Percentiles rank a stretch among this genome's conserved stretches.
These are phyloP conservation scores for Solanum etuberosum DNA, from an alignment of 257 asterid species.

Conservation along the genomic window DNA sequence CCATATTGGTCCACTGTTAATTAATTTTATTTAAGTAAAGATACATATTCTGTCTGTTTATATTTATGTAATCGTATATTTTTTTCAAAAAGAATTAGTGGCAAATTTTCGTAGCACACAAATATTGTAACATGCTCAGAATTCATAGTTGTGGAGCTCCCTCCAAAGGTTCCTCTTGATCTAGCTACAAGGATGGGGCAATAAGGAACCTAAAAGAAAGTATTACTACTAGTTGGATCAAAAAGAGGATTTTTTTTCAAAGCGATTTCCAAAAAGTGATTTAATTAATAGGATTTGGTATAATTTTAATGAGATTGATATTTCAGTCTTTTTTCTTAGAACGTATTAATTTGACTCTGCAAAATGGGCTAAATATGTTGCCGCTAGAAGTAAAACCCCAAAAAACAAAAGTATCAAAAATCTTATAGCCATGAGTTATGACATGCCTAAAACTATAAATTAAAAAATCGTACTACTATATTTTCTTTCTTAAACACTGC, in stretches of 20 bases:
- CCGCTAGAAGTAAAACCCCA: too few species aligned
- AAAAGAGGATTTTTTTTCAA: too few species aligned
- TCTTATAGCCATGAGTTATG: not conserved
- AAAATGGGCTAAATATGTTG: too few species aligned
- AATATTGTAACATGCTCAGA: not conserved
- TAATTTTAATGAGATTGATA: too few species aligned
- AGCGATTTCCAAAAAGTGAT: too few species aligned
- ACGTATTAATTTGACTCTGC: too few species aligned
- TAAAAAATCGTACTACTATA: too few species aligned
- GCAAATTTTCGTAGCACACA: not conserved
- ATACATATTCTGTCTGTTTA: not conserved
- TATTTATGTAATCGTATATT: not conserved
- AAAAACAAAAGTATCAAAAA: too few species aligned
- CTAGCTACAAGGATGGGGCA: not conserved
- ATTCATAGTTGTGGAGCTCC: fast-evolving
- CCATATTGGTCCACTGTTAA: not conserved
- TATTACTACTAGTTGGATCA: too few species aligned
- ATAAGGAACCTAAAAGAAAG: not conserved
- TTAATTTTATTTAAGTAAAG: not conserved
- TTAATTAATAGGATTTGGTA: too few species aligned
- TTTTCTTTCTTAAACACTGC: too few species aligned
- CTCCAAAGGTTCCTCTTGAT: not conserved
- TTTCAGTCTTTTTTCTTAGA: too few species aligned
- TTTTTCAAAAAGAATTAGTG: not conserved
- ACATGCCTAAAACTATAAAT: not conserved